Base-by-base conservation (phyloP, 2,329 filamentous ascomycete species). In the Emmonsiellopsis sp. region DNA sequence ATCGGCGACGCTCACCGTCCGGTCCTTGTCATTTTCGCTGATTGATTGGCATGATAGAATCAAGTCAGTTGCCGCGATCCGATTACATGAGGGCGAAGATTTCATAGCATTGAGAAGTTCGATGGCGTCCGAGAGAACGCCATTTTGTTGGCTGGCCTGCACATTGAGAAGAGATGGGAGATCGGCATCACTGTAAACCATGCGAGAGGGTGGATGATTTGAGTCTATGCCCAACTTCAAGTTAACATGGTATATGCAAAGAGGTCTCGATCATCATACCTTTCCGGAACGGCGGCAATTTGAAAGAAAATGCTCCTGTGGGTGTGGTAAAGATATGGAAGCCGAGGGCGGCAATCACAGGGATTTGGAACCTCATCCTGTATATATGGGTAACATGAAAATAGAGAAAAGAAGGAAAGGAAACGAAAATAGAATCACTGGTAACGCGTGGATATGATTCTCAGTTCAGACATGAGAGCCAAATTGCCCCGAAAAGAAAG, bases 31-130 rank as follows among this genome's bases (percentile, higher is more conserved):
- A n/a, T 59, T 59, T 27, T 61, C 63, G 6, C 75, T 71, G 31
- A 81, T 67, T 0, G 70, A 65, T 58, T 78, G 73, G 60, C 81
- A 84, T 36, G 78, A 78, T 49, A 74, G 68, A 52, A 82, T 68
- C 3, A 83, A 69, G 39, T 71, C 72, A 2, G 72, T 70, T 2
- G 76, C 73, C 6, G 80, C 80, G 39, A 80, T 64, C 6, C 74
- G 73, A 53, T 76, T 74, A 66, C 80, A 83, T 0, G 77, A 74
- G 2, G 77, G 72, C 8, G 72, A 66, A 5, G 68, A 66, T 46
- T 74, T 67, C 60, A 79, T 67, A 0, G 71, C 70, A 11, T 73
- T 62, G 3, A 80, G 63, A 2, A 77, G 60, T 2, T 68, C 63
- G 14, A 77, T 58, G 2, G 75, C 75, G 50, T 72, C 61, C 2